Evolutionary conservation across 2,329 filamentous ascomycete genomes (phyloP), one percentile per base, ranked within the genome.

Genomic region (Pyrenophora tritici-repentis): DNA sequence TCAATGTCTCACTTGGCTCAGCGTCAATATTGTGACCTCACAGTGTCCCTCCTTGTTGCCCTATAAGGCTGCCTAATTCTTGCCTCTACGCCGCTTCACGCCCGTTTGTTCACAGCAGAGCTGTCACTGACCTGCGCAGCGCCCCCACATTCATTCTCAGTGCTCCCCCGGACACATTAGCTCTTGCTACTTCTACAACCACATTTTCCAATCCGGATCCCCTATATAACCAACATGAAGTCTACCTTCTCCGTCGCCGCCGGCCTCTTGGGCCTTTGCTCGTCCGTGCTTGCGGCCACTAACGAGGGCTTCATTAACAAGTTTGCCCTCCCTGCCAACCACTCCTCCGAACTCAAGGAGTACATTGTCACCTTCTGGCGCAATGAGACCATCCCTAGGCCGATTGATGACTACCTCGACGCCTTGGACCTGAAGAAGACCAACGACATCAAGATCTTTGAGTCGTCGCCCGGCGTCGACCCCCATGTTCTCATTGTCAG

Each of bases 401-500:
- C 32, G 10, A 36, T 56, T n/a, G 53, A 57, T 2, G 39, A 37
- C 3, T 59, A 56, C 38, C 48, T 69, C 7, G 54, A 62, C 17
- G 50, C 50, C 26, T 38, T 67, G 39, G 45, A 62, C 14, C 71
- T 79, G 10, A 56, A 68, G 43, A 61, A 69, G 32, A 16, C n/a
- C 6, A 42, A 44, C 7, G 73, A 77, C 51, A 60, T 49, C 3
- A 48, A 73, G 3, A 67, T 74, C 50, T 73, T 76, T 44, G 50
- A 63, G 16, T 67, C 75, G 37, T 65, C 70, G 68, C 72, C 77
- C 6, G 24, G 42, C 59, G 76, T 77, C 58, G 68, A 63, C 36
- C 71, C 64, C 12, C 75, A 65, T 29, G 74, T 74, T 39, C 73
- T 78, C 50, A 61, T 72, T 34, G 68, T 76, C 7, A 67, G 68